These are phyloP conservation scores for Eimeria necatrix DNA, from an alignment of 169 alveolate species.

Conservation along the genomic window DNA sequence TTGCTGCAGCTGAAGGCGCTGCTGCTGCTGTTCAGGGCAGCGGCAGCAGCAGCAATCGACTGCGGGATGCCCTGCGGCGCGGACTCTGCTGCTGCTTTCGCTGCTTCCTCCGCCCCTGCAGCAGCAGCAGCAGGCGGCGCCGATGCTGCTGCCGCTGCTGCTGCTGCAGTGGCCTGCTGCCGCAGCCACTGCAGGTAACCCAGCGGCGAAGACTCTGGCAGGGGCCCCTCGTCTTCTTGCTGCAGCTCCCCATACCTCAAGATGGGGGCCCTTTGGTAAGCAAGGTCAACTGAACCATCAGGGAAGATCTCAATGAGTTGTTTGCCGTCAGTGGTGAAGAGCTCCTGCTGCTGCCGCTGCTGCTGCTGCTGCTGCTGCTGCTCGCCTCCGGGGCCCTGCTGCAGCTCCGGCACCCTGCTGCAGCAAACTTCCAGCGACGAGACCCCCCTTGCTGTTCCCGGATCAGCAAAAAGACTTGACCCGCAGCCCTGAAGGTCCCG, in stretches of 20 bases:
- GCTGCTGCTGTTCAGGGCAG: conserved; percentile 50
- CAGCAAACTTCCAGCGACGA: conserved; percentile 10
- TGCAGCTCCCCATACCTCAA: conserved; percentile 65
- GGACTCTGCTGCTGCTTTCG: background rate
- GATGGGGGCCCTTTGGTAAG: conserved; percentile 61
- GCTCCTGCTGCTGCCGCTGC: conserved; percentile 71
- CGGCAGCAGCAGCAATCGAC: conserved; percentile 51
- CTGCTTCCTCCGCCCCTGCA: background rate
- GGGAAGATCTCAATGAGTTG: conserved; percentile 31
- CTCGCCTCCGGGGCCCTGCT: background rate
- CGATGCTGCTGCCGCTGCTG: conserved; percentile 56
- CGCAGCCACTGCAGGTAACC: conserved; percentile 48
- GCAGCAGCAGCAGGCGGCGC: conserved; percentile 42
- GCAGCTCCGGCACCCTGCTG: conserved; percentile 49
- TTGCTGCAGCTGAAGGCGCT: background rate
- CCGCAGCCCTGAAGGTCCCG: background rate
- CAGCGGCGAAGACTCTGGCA: background rate
- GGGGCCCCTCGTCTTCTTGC: conserved; percentile 38
- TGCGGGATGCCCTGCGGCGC: background rate
- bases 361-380: conserved; percentile 58
- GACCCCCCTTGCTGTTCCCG: background rate
- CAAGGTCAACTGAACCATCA: background rate
- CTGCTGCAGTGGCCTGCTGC: background rate
- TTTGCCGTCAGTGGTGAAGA: conserved; percentile 66
- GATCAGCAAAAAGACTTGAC: background rate